Evolutionary conservation across 805 yeast genomes (phyloP).

Genomic region (Hanseniaspora occidentalis): DNA sequence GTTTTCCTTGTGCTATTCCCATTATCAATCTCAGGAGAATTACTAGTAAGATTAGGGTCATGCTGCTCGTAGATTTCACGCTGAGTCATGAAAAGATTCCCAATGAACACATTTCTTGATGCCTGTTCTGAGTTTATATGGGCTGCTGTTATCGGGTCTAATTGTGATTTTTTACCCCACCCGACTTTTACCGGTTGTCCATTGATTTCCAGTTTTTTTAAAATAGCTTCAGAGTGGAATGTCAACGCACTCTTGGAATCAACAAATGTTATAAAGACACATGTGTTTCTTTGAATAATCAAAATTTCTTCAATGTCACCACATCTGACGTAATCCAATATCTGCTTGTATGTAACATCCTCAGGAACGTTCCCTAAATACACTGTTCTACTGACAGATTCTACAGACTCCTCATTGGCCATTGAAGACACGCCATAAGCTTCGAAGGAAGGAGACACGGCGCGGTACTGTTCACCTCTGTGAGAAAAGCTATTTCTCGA

Average conservation of each 20-base stretch:
- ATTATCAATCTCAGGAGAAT: too few relatives aligned
- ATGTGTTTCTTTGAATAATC: conserved; percentile 55
- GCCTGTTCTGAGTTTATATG: conserved; percentile 81
- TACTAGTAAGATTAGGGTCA: too few relatives aligned
- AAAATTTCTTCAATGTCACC: conserved; percentile 76
- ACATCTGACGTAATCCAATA: conserved; percentile 81
- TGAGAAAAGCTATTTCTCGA: background rate
- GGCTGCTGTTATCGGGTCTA: conserved; percentile 60
- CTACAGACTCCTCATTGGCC: conserved; percentile 18
- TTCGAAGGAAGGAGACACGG: background rate
- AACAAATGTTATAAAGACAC: conserved; percentile 82
- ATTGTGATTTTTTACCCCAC: conserved; percentile 79
- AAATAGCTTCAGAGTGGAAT: conserved; percentile 86
- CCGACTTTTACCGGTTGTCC: conserved; percentile 79
- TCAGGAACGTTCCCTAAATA: conserved; percentile 80
- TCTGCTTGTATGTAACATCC: conserved; percentile 67
- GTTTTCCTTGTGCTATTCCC: too few relatives aligned
- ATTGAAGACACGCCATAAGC: background rate
- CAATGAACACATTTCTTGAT: conserved; percentile 85
- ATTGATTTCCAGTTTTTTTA: conserved; percentile 68
- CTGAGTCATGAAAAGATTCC: conserved; percentile 51
- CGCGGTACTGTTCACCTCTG: background rate
- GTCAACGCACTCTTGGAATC: conserved; percentile 81
- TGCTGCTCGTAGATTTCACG: too few relatives aligned
- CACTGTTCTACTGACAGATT: conserved; percentile 73